These are phyloP conservation scores for Gossypium bickii DNA, from an alignment of 345 rosid genomes.

Conservation along the genomic window DNA sequence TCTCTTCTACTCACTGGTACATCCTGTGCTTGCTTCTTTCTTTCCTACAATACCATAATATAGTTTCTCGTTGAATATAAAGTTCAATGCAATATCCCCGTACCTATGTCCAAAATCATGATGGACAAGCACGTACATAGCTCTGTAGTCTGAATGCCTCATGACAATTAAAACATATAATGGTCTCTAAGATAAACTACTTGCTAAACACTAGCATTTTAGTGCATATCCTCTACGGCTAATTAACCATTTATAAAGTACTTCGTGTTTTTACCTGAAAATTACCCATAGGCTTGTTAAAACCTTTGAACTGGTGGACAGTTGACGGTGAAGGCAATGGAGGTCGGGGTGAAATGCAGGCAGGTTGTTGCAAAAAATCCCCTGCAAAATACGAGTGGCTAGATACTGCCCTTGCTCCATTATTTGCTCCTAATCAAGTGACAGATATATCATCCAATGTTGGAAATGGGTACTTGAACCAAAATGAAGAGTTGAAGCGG, in stretches of 20 bases:
- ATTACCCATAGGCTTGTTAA: constrained; percentile 5
- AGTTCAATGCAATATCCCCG: background rate
- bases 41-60: background rate
- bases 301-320: constrained; percentile 2
- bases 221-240: background rate
- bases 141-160: background rate
- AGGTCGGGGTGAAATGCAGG: constrained; percentile 4
- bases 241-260: background rate
- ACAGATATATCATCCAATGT: background rate
- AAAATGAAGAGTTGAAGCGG: background rate
- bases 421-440: background rate
- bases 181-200: background rate
- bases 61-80: background rate
- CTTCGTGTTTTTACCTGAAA: constrained; percentile 5
- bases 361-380: constrained; percentile 1
- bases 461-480: too few species aligned
- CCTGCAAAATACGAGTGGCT: constrained; percentile 4
- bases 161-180: background rate
- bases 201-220: background rate
- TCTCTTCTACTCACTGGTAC: constrained; percentile 9
- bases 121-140: background rate
- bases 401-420: constrained; percentile 5
- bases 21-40: constrained; percentile 10
- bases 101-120: background rate
- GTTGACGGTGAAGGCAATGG: constrained; percentile 3